Evolutionary conservation across 2,329 filamentous ascomycete species (phyloP).

Genomic region (Fusarium sp.): DNA sequence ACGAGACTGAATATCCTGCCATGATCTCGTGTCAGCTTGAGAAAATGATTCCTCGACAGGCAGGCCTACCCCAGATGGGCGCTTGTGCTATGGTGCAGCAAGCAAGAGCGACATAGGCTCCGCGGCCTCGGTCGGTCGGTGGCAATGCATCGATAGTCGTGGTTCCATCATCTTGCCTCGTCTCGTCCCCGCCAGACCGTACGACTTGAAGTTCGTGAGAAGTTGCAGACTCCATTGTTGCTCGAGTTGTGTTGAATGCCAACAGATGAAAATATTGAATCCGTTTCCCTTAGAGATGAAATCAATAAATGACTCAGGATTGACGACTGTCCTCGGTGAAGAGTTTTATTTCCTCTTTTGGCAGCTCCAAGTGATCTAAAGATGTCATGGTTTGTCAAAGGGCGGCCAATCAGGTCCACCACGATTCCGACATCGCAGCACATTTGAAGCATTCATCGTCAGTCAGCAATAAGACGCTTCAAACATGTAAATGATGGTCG

Average conservation of each 20-base stretch:
- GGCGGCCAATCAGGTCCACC: constrained; percentile 23
- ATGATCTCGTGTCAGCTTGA: not conserved
- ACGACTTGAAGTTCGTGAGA: constrained; percentile 28
- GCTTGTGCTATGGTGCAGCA: constrained; percentile 49
- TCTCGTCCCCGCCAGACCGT: constrained; percentile 1
- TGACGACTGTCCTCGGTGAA: constrained; percentile 22
- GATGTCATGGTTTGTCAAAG: constrained; percentile 21
- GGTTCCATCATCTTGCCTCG: not conserved
- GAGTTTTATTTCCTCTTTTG: constrained; percentile 16
- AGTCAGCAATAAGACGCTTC: not conserved
- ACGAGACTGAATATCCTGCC: constrained; percentile 55
- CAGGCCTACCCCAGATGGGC: constrained; percentile 48
- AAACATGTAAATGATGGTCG: not conserved
- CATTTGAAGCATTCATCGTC: not conserved
- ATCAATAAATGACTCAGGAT: constrained; percentile 9
- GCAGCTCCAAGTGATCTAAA: constrained; percentile 12
- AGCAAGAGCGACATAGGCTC: constrained; percentile 45
- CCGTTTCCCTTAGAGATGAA: not conserved
- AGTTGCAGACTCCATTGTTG: constrained; percentile 17
- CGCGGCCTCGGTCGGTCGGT: constrained; percentile 46
- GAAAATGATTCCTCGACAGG: not conserved
- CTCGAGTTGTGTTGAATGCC: not conserved
- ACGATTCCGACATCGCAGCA: constrained; percentile 38
- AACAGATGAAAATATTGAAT: not conserved
- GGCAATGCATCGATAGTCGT: constrained; percentile 36